Conservation (phyloP, 2,329 filamentous ascomycete species). For the Cucurbitaria berberidis region DNA sequence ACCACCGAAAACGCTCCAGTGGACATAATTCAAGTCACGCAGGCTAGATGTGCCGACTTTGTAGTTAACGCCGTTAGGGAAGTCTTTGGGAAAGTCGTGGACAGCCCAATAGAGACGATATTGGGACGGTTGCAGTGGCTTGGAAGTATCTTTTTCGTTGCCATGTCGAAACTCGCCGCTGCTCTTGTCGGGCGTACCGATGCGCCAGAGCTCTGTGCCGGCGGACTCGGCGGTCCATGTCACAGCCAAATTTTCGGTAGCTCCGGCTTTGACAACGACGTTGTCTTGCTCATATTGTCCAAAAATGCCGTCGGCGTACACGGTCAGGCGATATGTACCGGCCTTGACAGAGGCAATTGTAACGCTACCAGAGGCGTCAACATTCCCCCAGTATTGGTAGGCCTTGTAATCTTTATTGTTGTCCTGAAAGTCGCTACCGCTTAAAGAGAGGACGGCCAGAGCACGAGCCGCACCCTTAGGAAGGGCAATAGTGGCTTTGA, state of each 20-base stretch:
- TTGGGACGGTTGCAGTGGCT: conserved; percentile 58
- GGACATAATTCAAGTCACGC: conserved; percentile 67
- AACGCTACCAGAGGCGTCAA: conserved; percentile 57
- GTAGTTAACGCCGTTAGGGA: conserved; percentile 64
- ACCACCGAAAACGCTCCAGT: conserved; percentile 69
- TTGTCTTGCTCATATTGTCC: conserved; percentile 64
- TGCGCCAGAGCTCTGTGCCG: conserved; percentile 66
- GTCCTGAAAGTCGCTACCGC: conserved; percentile 63
- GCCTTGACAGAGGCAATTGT: conserved; percentile 62
- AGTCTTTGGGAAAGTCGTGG: conserved; percentile 66
- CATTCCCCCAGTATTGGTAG: conserved; percentile 66
- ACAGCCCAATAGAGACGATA: conserved; percentile 67
- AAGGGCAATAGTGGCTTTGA: conserved; percentile 59
- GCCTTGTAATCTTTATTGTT: conserved; percentile 62
- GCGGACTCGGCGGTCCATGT: conserved; percentile 62
- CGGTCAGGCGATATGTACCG: conserved; percentile 66
- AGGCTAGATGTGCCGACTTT: conserved; percentile 61
- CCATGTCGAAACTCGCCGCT: conserved; percentile 68
- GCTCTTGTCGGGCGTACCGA: conserved; percentile 67
- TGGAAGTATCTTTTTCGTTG: conserved; percentile 57
- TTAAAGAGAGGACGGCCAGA: conserved; percentile 62
- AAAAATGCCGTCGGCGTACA: conserved; percentile 68
- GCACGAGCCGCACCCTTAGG: conserved; percentile 59
- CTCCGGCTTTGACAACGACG: conserved; percentile 52
- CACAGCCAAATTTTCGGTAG: conserved; percentile 42